Evolutionary conservation across 192 early-diverging fungal genomes (phyloP), one percentile per base, ranked within the genome.

Genomic region (Umbelopsis isabellina): DNA sequence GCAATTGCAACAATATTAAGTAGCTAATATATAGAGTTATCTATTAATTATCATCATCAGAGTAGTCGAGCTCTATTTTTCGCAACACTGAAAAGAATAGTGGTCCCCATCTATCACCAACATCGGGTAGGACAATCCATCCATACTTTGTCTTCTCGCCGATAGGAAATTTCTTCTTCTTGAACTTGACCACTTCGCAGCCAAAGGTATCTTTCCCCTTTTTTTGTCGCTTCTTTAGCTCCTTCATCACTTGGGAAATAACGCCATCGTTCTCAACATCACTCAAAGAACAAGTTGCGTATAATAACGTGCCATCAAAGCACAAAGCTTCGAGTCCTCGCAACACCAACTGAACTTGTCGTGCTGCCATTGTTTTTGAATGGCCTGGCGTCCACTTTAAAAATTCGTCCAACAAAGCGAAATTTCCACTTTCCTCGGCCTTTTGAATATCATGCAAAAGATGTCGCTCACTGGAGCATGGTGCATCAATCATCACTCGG

Each of bases 381-480:
- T 75, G 83, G 9, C 72, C 67, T 21, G 77, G 74, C 10, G 80
- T 77, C 85, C 85, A 86, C 23, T 72, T 65, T 23, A 52, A 52
- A 46, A 86, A 72, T 47, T 86, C 85, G n/a, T 13, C 77, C 6
- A 61, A 18, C 12, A 61, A 33, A 15, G 55, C 8, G 33, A 35
- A 61, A 61, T 61, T 61, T 7, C 55, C 55, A 25, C 55, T 61
- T 35, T 61, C 55, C 18, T 61, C 55, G 21, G 55, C 55, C 55
- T 61, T 61, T 45, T 64, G 49, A 46, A 64, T 53, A 66, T 80
- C 72, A 44, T 80, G 73, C 10, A 87, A 16, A n/a, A 87, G 66
- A 73, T 87, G 84, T 48, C 86, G 76, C 53, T 87, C 86, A 7
- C 73, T 69, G 4, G 84, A 86, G 69, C 85, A 87, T 7, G 86